phyloP scores from a whole-genome alignment of 345 rosid genomes.

The Populus ilicifolia region DNA sequence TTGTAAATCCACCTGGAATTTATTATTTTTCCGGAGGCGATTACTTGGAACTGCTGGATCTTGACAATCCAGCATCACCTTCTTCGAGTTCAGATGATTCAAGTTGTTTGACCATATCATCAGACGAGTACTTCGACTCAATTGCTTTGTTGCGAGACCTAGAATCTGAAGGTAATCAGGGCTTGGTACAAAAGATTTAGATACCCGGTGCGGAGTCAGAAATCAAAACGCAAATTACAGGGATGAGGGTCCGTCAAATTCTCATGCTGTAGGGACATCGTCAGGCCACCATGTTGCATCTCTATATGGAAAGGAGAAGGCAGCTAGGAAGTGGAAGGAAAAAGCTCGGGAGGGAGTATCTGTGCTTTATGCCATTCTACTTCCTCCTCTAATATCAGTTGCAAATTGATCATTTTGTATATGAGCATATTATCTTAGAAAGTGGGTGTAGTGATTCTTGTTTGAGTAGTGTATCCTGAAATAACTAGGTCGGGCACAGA shows the following conservation, averaged over 20 bases:
- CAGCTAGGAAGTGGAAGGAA: constrained; percentile 16
- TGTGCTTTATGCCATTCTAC: constrained; percentile 42
- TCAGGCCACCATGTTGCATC: background rate
- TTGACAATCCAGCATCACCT: too few relatives aligned
- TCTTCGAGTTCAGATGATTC: too few relatives aligned
- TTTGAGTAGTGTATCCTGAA: background rate
- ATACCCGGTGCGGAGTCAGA: too few relatives aligned
- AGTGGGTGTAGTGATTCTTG: background rate
- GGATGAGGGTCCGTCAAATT: constrained; percentile 26
- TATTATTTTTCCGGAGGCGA: too few relatives aligned
- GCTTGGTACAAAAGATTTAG: too few relatives aligned
- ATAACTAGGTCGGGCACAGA: background rate
- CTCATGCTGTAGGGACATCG: constrained; percentile 10
- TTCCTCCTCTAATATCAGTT: constrained; percentile 11
- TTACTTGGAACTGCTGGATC: too few relatives aligned
- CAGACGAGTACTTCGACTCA: too few relatives aligned
- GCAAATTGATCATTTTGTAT: background rate
- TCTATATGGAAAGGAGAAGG: constrained; percentile 19
- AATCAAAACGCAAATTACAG: constrained; percentile 6
- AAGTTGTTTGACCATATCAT: too few relatives aligned
- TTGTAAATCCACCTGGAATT: too few relatives aligned
- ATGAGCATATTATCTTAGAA: background rate
- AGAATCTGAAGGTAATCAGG: too few relatives aligned
- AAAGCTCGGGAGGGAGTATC: constrained; percentile 29
- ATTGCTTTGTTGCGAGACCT: too few relatives aligned